A percentile compares a stretch with the other conserved stretches of the same genome.
Conservation (phyloP, 306 rosid genomes). For the Pterocarpus macrocarpus region DNA sequence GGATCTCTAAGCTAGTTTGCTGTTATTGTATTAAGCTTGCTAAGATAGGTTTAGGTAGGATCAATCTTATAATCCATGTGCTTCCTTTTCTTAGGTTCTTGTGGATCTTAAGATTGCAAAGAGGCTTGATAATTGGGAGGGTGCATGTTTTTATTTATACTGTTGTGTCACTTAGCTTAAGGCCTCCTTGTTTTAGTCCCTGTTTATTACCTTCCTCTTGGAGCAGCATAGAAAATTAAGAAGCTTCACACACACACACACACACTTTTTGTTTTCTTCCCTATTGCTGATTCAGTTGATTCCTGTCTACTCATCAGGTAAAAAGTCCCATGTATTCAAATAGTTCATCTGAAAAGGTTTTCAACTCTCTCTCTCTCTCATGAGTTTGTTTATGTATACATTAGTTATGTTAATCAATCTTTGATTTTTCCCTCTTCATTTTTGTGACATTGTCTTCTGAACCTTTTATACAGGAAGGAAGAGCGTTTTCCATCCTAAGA, state of each 20-base stretch:
- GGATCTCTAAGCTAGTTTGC: too few relatives aligned
- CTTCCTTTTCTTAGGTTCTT: too few relatives aligned
- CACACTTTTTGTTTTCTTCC: background rate
- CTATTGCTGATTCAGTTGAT: slow-evolving; percentile 32
- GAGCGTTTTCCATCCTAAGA: slow-evolving; percentile 65
- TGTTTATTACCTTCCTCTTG: background rate
- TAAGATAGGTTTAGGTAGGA: too few relatives aligned
- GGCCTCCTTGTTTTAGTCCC: background rate
- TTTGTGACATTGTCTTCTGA: slow-evolving; percentile 34
- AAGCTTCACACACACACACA: background rate
- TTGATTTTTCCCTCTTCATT: slow-evolving; percentile 21
- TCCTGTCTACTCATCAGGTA: slow-evolving; percentile 59
- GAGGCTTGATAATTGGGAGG: too few relatives aligned
- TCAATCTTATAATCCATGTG: too few relatives aligned
- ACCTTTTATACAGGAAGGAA: slow-evolving; percentile 62
- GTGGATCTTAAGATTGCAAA: too few relatives aligned
- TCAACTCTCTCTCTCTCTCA: slow-evolving; percentile 23
- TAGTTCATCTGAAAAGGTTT: slow-evolving; percentile 64
- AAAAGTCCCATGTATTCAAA: slow-evolving; percentile 52
- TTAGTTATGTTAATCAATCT: slow-evolving; percentile 26
- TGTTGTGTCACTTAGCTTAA: too few relatives aligned
- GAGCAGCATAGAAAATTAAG: background rate
- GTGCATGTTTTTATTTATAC: too few relatives aligned
- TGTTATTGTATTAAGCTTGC: too few relatives aligned
- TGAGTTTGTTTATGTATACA: slow-evolving; percentile 20